Conservation (phyloP, 306 rosid species). For the Gillenia trifoliata region DNA sequence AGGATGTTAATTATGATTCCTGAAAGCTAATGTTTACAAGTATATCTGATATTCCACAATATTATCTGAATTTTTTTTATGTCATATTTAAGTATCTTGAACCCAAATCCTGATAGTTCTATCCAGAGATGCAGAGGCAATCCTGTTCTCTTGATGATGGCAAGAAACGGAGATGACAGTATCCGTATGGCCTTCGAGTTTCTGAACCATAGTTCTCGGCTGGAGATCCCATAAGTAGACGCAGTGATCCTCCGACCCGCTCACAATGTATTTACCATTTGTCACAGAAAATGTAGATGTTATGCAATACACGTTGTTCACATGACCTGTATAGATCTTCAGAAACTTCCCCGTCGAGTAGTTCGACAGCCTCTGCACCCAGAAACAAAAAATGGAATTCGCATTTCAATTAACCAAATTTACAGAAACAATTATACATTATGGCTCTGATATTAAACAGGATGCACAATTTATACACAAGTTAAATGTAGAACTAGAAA, state of each 20-base stretch:
- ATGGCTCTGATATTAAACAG: background rate
- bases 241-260: conserved; percentile 89
- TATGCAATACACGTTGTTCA: conserved; percentile 59
- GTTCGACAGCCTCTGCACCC: conserved; percentile 86
- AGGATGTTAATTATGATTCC: no score
- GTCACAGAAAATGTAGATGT: conserved; percentile 87
- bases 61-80: no score
- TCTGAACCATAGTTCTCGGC: conserved; percentile 74
- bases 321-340: conserved; percentile 66
- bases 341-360: conserved; percentile 56
- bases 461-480: background rate
- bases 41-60: background rate
- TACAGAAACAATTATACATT: background rate
- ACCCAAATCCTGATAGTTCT: conserved; percentile 74
- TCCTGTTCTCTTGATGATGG: conserved; percentile 80
- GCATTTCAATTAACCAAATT: background rate
- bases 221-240: conserved; percentile 93
- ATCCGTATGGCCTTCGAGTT: conserved; percentile 84
- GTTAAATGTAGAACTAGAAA: background rate
- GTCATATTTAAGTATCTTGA: background rate
- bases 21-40: background rate
- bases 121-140: conserved; percentile 91
- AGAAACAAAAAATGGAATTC: conserved; percentile 12
- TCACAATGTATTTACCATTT: conserved; percentile 74
- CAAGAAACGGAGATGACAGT: conserved; percentile 79